Base-by-base conservation (phyloP, 768 basidiomycete species). In the Amanita polypyramis region DNA sequence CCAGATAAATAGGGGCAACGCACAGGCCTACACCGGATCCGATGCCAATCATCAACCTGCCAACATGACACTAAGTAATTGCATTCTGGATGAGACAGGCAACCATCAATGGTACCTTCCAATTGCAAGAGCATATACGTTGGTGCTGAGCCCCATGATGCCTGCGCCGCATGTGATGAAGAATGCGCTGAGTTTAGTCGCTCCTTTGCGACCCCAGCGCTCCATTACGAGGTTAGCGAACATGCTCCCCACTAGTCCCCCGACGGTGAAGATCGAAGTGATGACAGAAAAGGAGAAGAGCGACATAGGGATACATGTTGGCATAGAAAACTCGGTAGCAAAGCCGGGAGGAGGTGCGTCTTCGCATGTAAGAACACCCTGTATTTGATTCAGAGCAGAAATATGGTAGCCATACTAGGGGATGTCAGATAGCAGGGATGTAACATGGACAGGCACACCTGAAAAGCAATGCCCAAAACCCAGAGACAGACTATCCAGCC, bases 351-450 rank as follows among this genome's bases (percentile, higher is more conserved):
- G 55, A 27, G 62, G 53, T 5, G 55, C 47, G 25, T 54, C 55
- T 43, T 74, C 73, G 67, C 91, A 95, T 2, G 85, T 89, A 49
- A 93, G 60, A 36, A 83, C 79, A 4, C 74, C 75, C 58, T 89
- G 81, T 20, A 94, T 81, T 60, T 93, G 91, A 62, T 97, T 97
- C 51, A 97, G 75, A 12, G 83, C 83, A 1, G 91, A 87, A 35
- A 92, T 88, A 62, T 95, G 90, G 63, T 86, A 96, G n/a, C 92
- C 93, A 66, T 89, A 90, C 77, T 88, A 43, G 54, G 27, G 41
- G 42, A n/a, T n/a, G n/a, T n/a, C n/a, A n/a, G 15, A 1, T 3
- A 17, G n/a, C 9, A 43, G 44, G 25, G 32, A 3, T 44, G 38
- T 2, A 29, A 19, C 41, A 19, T 25, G 37, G 39, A 45, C 5